These are phyloP conservation scores for Piper longum DNA, from an alignment of 164 flowering plant species.

Conservation along the genomic window DNA sequence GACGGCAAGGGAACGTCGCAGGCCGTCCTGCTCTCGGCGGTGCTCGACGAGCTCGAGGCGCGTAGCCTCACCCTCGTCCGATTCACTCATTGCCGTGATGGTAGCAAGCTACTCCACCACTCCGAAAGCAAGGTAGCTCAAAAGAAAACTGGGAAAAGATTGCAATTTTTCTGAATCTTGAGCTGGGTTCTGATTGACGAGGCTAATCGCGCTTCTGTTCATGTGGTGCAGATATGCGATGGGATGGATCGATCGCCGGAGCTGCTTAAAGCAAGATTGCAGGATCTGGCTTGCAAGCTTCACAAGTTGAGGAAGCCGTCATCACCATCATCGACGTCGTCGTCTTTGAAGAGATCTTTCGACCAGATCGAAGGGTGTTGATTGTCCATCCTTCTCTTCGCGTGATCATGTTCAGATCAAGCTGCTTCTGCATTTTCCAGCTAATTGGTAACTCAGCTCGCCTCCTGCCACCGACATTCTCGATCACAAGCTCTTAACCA, in stretches of 20 bases:
- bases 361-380: slow-evolving; percentile 10
- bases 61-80: slow-evolving; percentile 14
- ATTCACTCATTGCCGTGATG: slow-evolving; percentile 17
- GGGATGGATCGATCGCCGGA: slow-evolving; percentile 15
- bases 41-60: slow-evolving; percentile 16
- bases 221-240: not conserved
- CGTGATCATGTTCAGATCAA: no score
- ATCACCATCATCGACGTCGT: no score
- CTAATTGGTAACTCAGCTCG: no score
- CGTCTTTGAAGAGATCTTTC: slow-evolving; percentile 13
- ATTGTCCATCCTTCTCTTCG: no score
- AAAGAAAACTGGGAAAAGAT: no score
- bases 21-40: slow-evolving; percentile 8
- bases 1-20: slow-evolving; percentile 10
- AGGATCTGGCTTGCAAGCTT: slow-evolving; percentile 16
- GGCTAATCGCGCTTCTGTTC: no score
- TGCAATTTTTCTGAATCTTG: not conserved
- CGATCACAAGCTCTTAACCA: no score
- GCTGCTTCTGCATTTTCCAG: no score
- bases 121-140: slow-evolving; percentile 16
- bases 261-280: slow-evolving; percentile 12
- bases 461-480: no score
- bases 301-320: slow-evolving; percentile 9
- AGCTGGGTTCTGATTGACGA: not conserved
- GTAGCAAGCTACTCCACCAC: slow-evolving; percentile 16